A percentile compares a stretch with the other conserved stretches of the same genome.
These are phyloP conservation scores for Diplodia seriata DNA, from an alignment of 2,329 filamentous ascomycete species.

Conservation along the genomic window DNA sequence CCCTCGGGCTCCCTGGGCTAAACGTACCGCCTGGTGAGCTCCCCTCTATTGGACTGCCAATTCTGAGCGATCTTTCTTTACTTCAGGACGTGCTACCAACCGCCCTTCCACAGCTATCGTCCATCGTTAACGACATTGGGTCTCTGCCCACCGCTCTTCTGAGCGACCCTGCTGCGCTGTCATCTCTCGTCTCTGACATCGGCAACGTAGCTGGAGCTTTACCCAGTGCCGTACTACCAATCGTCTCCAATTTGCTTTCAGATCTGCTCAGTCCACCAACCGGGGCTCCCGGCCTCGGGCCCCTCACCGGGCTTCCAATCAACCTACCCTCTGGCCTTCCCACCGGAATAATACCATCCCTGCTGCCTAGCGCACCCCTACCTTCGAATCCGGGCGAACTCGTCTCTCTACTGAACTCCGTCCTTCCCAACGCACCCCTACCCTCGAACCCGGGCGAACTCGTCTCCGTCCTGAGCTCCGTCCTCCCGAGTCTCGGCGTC, in stretches of 20 bases:
- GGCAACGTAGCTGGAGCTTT: not conserved
- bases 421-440: no score
- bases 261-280: not conserved
- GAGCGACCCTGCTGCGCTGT: not conserved
- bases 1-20: not conserved
- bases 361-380: not conserved
- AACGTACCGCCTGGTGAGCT: not conserved
- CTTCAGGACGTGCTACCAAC: not conserved
- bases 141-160: not conserved
- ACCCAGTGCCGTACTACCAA: not conserved
- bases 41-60: not conserved
- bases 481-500: not conserved
- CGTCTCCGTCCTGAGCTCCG: not conserved
- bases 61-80: not conserved
- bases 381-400: not conserved
- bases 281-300: not conserved
- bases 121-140: not conserved
- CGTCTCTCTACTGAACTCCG: no score
- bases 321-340: not conserved
- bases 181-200: not conserved
- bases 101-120: not conserved
- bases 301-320: not conserved
- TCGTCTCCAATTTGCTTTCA: not conserved
- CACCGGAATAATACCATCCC: not conserved
- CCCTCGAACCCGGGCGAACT: not conserved